These are phyloP conservation scores for Yarrowia sp. DNA, from an alignment of 805 yeast species.

Conservation along the genomic window DNA sequence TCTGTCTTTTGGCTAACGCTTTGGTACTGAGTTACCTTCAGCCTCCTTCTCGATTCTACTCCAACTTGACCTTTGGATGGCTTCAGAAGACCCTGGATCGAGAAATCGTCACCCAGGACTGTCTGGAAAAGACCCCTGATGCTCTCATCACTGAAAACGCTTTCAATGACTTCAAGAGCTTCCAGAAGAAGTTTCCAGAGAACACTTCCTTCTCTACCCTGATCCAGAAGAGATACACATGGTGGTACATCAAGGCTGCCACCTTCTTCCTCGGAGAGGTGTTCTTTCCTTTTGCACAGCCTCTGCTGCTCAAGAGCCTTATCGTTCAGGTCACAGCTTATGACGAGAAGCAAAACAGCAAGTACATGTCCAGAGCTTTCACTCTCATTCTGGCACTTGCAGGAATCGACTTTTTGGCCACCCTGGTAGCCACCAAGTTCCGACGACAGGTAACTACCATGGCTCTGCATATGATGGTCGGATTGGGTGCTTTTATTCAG, in stretches of 20 bases:
- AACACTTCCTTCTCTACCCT: neutral
- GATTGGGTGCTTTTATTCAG: slow-evolving; percentile 63
- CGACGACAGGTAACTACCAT: slow-evolving; percentile 17
- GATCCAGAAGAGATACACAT: slow-evolving; percentile 3
- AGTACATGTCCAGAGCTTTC: slow-evolving; percentile 68
- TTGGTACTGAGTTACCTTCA: neutral
- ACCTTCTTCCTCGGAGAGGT: slow-evolving; percentile 47
- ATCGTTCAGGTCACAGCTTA: slow-evolving; percentile 50
- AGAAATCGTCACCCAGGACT: slow-evolving; percentile 10
- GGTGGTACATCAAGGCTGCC: slow-evolving; percentile 20
- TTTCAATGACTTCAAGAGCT: slow-evolving; percentile 1
- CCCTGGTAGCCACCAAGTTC: slow-evolving; percentile 74
- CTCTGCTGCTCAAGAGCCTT: slow-evolving; percentile 43
- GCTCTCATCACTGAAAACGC: slow-evolving; percentile 9
- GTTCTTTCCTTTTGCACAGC: slow-evolving; percentile 44
- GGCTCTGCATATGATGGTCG: slow-evolving; percentile 46
- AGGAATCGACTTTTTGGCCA: slow-evolving; percentile 65
- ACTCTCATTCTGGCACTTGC: slow-evolving; percentile 77
- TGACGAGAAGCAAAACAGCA: slow-evolving; percentile 30
- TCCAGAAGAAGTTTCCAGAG: neutral
- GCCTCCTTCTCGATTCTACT: slow-evolving; percentile 2
- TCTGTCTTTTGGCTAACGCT: neutral
- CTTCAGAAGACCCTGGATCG: slow-evolving; percentile 12
- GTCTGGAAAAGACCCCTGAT: slow-evolving; percentile 13
- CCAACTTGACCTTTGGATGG: slow-evolving; percentile 22